A percentile compares a stretch with the other conserved stretches of the same genome.
These are phyloP conservation scores for Halenospora varia DNA, from an alignment of 495 filamentous ascomycete species.

Conservation along the genomic window DNA sequence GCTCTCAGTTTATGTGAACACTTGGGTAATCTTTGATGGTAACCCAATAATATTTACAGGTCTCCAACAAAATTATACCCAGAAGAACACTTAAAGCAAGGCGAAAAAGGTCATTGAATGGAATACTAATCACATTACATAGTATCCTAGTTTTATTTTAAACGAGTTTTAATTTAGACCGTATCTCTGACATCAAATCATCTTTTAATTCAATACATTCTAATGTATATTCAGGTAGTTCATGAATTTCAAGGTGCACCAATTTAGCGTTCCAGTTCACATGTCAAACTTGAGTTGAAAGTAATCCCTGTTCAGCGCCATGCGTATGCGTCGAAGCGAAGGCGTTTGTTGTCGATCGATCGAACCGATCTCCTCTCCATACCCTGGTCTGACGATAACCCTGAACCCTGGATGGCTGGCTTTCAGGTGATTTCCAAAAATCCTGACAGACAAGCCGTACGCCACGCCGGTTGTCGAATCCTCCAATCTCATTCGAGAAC, in stretches of 20 bases:
- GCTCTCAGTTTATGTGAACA: background rate
- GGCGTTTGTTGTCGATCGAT: background rate
- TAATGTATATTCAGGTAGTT: too few relatives aligned
- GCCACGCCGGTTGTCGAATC: background rate
- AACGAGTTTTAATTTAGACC: too few relatives aligned
- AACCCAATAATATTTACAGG: background rate
- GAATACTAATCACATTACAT: too few relatives aligned
- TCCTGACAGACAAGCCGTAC: background rate
- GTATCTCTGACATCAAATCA: too few relatives aligned
- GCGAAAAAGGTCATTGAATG: too few relatives aligned
- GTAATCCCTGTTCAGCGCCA: background rate
- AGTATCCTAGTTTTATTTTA: too few relatives aligned
- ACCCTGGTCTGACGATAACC: too few relatives aligned
- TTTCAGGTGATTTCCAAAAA: background rate
- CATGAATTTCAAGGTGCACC: too few relatives aligned
- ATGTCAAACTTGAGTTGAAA: background rate
- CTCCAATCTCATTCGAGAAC: background rate
- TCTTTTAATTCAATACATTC: too few relatives aligned
- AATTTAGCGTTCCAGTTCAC: background rate
- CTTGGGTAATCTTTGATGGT: background rate
- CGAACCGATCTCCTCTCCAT: too few relatives aligned
- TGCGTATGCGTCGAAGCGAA: background rate
- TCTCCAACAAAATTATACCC: too few relatives aligned
- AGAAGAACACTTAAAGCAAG: too few relatives aligned
- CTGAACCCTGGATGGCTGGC: background rate